Base-by-base conservation (phyloP, 331 rosid genomes). In the Phaseolus coccineus region DNA sequence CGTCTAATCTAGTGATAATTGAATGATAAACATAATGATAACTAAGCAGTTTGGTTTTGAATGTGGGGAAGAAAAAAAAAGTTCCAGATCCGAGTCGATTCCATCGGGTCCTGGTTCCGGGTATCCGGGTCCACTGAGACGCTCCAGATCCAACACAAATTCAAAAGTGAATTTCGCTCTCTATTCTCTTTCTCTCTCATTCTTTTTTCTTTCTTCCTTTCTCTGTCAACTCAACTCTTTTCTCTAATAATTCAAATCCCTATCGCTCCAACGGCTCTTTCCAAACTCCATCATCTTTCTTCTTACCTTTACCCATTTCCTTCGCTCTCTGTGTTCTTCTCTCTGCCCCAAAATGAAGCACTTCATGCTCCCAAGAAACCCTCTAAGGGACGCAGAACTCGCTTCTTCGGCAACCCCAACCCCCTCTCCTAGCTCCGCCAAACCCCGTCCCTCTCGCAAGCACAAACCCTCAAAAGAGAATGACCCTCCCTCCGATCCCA, bases 401-500 rank as follows among this genome's bases (percentile, higher is more conserved):
- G 88, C 94, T 5, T 82, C 79, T 28, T 82, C 90, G 0, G 80
- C 88, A 2, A 87, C 84, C 91, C 93, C 94, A 79, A 24, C 33
- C 33, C 3, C 16, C 6, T 10, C 31, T 24, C 30, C 15, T 8
- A 80, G 82, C 82, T 76, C 89, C 55, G 57, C 85, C 37, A 93
- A 89, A 84, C 11, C 89, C 8, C 82, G 81, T 58, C 80, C 89
- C 13, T 71, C 94, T 31, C 87, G 97, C 46, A 90, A 81, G 82
- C 84, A 80, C 59, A 94, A 78, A 79, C 73, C 88, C 3, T 69
- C 89, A 16, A 96, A 96, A 40, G 98, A 96, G 74, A 93, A 96
- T 66, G 91, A 89, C 70, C 94, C 97, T 1, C 94, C 96, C 6
- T 79, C 89, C 24, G 97, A 96, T 93, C 94, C 83, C 6, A 89